A percentile compares a stretch with the other conserved stretches of the same genome.
phyloP scores from a whole-genome alignment of 352 stramenopile species.

The Albugo candida region DNA sequence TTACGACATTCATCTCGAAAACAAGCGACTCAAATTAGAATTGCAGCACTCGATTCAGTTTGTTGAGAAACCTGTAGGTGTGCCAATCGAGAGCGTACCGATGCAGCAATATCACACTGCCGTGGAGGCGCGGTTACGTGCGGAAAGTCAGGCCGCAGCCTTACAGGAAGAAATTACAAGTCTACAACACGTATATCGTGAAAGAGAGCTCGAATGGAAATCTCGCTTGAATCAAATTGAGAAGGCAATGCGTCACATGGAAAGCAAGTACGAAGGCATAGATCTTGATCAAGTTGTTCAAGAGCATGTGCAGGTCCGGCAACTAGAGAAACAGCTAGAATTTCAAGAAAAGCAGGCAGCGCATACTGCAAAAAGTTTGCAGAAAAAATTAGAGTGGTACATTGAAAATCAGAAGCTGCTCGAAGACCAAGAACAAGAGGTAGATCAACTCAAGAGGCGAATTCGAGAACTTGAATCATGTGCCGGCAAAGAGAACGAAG shows the following conservation, averaged over 20 bases:
- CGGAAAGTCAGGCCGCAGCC: conserved; percentile 25
- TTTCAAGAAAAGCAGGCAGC: conserved; percentile 26
- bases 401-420: conserved; percentile 62
- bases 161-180: conserved; percentile 40
- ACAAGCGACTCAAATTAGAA: conserved; percentile 32
- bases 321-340: conserved; percentile 23
- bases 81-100: conserved; percentile 1
- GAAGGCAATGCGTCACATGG: conserved; percentile 58
- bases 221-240: conserved; percentile 55
- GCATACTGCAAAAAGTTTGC: conserved; percentile 22
- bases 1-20: conserved; percentile 59
- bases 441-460: conserved; percentile 16
- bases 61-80: conserved; percentile 6
- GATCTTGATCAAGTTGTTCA: conserved; percentile 33
- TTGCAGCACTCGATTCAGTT: conserved; percentile 21
- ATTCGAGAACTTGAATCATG: conserved; percentile 8
- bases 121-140: conserved; percentile 38
- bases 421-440: conserved; percentile 49
- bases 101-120: conserved; percentile 19
- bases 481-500: neutral
- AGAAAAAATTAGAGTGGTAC: conserved; percentile 77
- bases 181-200: conserved; percentile 15
- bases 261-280: conserved; percentile 59
- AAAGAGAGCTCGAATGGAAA: conserved; percentile 44
- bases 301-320: conserved; percentile 23